Percentiles rank a stretch among this genome's conserved stretches.
These are phyloP conservation scores for Helotiales sp. DNA, from an alignment of 2,329 filamentous ascomycete species.

Conservation along the genomic window DNA sequence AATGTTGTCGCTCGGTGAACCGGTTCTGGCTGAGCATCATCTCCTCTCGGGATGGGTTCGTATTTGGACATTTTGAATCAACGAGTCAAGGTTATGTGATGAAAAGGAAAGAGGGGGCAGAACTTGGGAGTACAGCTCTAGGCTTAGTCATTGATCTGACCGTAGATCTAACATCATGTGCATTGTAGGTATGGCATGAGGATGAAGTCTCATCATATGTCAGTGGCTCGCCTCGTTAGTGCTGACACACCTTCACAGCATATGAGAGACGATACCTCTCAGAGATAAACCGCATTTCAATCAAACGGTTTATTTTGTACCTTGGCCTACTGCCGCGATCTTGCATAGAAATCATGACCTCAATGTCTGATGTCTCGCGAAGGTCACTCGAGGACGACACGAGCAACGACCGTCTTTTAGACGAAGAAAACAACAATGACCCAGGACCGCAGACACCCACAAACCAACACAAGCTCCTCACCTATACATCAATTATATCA, in stretches of 20 bases:
- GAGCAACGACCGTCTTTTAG: background rate
- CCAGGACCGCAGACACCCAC: background rate
- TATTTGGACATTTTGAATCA: background rate
- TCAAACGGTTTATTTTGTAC: no score
- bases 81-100: background rate
- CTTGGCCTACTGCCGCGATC: no score
- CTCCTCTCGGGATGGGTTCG: background rate
- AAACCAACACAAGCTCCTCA: background rate
- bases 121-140: background rate
- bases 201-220: no score
- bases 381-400: background rate
- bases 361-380: background rate
- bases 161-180: background rate
- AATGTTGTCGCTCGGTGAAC: background rate
- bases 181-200: no score
- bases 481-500: background rate
- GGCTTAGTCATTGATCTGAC: background rate
- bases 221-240: background rate
- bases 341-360: no score
- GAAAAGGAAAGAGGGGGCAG: background rate
- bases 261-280: no score
- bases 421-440: background rate
- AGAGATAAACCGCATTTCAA: no score
- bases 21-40: background rate
- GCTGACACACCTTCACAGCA: background rate